Evolutionary conservation across 768 basidiomycete genomes (phyloP), one percentile per base, ranked within the genome.

Genomic region (Russula olivacea): DNA sequence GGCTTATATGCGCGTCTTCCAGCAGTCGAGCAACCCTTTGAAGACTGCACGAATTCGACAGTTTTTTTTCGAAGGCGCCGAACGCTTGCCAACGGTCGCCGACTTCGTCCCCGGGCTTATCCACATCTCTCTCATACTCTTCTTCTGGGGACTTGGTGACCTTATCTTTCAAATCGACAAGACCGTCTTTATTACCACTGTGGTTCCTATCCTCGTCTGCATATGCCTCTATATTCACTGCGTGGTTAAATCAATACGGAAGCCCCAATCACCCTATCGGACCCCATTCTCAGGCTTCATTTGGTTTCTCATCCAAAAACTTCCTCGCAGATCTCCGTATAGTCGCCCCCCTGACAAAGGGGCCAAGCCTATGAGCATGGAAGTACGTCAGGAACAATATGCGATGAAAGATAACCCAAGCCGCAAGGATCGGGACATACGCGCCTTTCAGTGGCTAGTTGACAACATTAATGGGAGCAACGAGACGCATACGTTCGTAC

Each of bases 61-160:
- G 10, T 81, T 45, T 6, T 56, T 61, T 8, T 64, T 75, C 59
- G 72, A 75, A 41, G 78, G 78, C 17, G 65, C 80, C 34, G 71
- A 74, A 19, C 68, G 65, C 49, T 82, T 82, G 71, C 69, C 74
- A 14, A 68, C 72, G 1, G 67, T 82, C 11, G 77, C 81, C 1
- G 75, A 77, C 36, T 64, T 72, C 14, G 76, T 82, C 36, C 80
- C 2, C 10, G 71, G 76, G 23, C 74, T 82, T 15, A 74, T 83
- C 21, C 81, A 83, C 61, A 68, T 79, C 7, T 79, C 81, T 1
- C 72, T 47, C 45, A 47, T 47, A 21, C n/a, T 47, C 11, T 47
- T 47, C 45, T 47, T 47, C 45, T 47, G 45, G 34, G 78, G 80
- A 36, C 73, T 84, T 23, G 69, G 80, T 38, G 74, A 76, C 23